Evolutionary conservation across 495 filamentous ascomycete species (phyloP).

Genomic region (Aspergillus olivimuriae): DNA sequence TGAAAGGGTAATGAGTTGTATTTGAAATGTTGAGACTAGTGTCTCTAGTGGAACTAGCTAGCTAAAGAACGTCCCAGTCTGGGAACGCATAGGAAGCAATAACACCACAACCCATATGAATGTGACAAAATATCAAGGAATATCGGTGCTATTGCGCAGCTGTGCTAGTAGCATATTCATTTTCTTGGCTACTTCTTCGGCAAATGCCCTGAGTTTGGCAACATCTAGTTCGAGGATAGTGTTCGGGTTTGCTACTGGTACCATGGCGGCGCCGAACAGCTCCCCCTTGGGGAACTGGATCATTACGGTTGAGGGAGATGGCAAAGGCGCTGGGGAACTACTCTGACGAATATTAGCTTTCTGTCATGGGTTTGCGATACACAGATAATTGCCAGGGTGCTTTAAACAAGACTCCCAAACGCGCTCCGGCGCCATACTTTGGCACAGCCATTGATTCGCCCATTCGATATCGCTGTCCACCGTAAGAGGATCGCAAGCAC

Average conservation of each 20-base stretch:
- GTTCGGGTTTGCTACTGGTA: background rate
- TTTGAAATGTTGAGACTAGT: too few species aligned
- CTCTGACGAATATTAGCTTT: constrained; percentile 2
- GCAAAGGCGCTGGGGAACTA: constrained; percentile 3
- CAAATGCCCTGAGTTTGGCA: constrained; percentile 2
- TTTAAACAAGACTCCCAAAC: background rate
- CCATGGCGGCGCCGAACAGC: constrained; percentile 2
- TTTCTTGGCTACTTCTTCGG: background rate
- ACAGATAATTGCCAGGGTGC: constrained; percentile 5
- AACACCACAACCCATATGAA: too few species aligned
- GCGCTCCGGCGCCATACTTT: constrained; percentile 4
- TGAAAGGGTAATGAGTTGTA: too few species aligned
- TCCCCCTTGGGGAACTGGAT: constrained; percentile 4
- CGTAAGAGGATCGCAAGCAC: background rate
- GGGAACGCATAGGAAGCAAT: too few species aligned
- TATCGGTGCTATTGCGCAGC: background rate
- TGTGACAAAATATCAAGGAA: background rate
- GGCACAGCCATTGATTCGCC: constrained; percentile 1
- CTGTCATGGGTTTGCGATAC: background rate
- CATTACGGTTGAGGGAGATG: background rate
- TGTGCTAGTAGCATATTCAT: constrained; percentile 5
- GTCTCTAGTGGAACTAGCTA: too few species aligned
- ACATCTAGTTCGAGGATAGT: constrained; percentile 1
- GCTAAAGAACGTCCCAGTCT: too few species aligned
- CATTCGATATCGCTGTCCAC: constrained; percentile 1